phyloP scores from a whole-genome alignment of 2,329 filamentous ascomycete species.

The Calonectria pteridis region DNA sequence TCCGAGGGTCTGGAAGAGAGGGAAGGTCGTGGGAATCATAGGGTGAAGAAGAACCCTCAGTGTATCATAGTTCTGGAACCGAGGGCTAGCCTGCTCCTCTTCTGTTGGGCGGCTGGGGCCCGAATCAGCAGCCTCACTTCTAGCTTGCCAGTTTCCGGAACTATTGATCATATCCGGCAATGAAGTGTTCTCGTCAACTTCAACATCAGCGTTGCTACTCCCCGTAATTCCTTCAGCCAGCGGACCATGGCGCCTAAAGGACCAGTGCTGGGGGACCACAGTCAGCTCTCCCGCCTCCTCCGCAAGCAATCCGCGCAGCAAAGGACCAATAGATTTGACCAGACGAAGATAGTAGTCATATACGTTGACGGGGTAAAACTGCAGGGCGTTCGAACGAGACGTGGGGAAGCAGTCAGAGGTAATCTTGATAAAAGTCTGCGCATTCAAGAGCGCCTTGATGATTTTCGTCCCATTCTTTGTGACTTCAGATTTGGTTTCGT shows the following conservation, averaged over 20 bases:
- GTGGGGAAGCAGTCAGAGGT: conserved; percentile 81
- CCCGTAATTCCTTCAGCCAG: conserved; percentile 35
- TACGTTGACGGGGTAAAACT: conserved; percentile 83
- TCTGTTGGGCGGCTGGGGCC: conserved; percentile 52
- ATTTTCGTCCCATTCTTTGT: conserved; percentile 78
- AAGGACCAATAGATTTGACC: conserved; percentile 78
- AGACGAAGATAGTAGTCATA: conserved; percentile 86
- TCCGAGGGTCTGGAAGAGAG: conserved; percentile 87
- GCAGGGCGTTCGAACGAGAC: conserved; percentile 71
- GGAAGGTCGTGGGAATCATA: conserved; percentile 82
- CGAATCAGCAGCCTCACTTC: conserved; percentile 37
- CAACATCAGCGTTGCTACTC: conserved; percentile 37
- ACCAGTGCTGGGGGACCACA: conserved; percentile 79
- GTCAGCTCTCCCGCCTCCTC: conserved; percentile 85
- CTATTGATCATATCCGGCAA: conserved; percentile 49
- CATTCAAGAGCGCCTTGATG: conserved; percentile 81
- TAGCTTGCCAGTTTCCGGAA: conserved; percentile 44
- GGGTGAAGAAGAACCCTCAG: conserved; percentile 83
- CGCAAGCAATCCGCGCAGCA: conserved; percentile 84
- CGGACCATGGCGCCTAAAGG: conserved; percentile 50
- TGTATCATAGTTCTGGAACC: conserved; percentile 81
- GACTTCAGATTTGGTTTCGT: conserved; percentile 52
- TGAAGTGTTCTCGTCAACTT: conserved; percentile 46
- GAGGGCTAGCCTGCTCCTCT: conserved; percentile 57
- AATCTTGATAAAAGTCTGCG: conserved; percentile 81